These are phyloP conservation scores for Penicillium riverlandense DNA, from an alignment of 495 filamentous ascomycete species.

Conservation along the genomic window DNA sequence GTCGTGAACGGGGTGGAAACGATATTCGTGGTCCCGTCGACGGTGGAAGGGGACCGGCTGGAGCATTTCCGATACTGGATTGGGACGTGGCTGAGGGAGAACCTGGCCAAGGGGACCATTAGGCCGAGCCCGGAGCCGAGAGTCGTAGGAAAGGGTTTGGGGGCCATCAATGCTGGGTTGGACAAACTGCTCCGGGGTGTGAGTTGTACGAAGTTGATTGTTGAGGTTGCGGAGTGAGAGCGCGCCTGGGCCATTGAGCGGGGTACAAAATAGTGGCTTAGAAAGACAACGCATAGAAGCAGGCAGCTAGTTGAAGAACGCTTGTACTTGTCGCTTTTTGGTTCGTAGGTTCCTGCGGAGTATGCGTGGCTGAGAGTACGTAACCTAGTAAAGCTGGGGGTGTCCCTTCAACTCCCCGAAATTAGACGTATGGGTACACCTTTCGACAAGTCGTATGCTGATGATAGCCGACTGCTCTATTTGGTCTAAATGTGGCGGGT, in stretches of 20 bases:
- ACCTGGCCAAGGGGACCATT: slow-evolving; percentile 30
- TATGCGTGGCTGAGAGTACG: too few relatives aligned
- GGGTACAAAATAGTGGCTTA: too few relatives aligned
- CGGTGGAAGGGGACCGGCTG: slow-evolving; percentile 21
- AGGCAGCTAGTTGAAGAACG: too few relatives aligned
- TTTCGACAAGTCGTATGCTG: too few relatives aligned
- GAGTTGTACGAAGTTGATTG: slow-evolving; percentile 41
- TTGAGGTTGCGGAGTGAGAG: slow-evolving; percentile 30
- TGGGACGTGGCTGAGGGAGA: slow-evolving; percentile 35
- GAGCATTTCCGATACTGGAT: slow-evolving; percentile 33
- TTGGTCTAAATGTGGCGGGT: too few relatives aligned
- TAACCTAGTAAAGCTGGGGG: too few relatives aligned
- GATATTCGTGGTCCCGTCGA: slow-evolving; percentile 30
- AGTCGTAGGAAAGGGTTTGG: slow-evolving; percentile 38
- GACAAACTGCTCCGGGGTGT: slow-evolving; percentile 35
- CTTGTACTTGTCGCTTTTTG: too few relatives aligned
- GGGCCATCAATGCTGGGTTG: slow-evolving; percentile 34
- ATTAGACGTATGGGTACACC: too few relatives aligned
- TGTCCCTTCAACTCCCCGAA: too few relatives aligned
- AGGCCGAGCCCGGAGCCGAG: slow-evolving; percentile 37
- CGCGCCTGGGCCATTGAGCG: background rate
- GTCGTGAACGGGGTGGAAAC: slow-evolving; percentile 30
- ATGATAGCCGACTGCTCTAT: too few relatives aligned
- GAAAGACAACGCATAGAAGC: too few relatives aligned
- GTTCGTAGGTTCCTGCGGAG: too few relatives aligned